Conservation (phyloP, 345 rosid genomes). For the Bruguiera sexangula region DNA sequence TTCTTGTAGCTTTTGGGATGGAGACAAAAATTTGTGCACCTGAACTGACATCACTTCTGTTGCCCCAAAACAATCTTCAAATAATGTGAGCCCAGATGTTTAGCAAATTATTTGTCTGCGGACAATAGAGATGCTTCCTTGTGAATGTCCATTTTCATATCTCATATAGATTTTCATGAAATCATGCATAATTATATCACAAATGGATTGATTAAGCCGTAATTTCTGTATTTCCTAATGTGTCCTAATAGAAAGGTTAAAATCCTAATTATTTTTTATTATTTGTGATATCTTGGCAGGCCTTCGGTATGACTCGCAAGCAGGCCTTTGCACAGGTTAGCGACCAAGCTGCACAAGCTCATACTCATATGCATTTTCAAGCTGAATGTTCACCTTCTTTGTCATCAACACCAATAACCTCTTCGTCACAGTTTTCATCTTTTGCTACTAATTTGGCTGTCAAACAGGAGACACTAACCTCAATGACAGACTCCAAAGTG, state of each 20-base stretch:
- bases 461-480: constrained; percentile 27
- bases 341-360: constrained; percentile 66
- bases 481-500: constrained; percentile 26
- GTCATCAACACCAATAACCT: constrained; percentile 32
- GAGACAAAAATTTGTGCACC: no score
- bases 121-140: no score
- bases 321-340: constrained; percentile 81
- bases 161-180: no score
- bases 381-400: constrained; percentile 30
- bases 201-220: no score
- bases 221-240: background rate
- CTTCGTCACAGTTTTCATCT: constrained; percentile 27
- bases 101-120: no score
- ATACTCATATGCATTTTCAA: constrained; percentile 32
- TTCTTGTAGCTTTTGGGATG: no score
- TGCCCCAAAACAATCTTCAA: no score
- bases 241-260: background rate
- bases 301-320: constrained; percentile 79
- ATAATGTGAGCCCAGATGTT: no score
- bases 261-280: background rate
- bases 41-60: no score
- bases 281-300: constrained; percentile 32
- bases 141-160: no score
- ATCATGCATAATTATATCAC: no score
- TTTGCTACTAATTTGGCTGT: constrained; percentile 16